phyloP scores from a whole-genome alignment of 495 filamentous ascomycete species.

The Hypoxylon intermedium region DNA sequence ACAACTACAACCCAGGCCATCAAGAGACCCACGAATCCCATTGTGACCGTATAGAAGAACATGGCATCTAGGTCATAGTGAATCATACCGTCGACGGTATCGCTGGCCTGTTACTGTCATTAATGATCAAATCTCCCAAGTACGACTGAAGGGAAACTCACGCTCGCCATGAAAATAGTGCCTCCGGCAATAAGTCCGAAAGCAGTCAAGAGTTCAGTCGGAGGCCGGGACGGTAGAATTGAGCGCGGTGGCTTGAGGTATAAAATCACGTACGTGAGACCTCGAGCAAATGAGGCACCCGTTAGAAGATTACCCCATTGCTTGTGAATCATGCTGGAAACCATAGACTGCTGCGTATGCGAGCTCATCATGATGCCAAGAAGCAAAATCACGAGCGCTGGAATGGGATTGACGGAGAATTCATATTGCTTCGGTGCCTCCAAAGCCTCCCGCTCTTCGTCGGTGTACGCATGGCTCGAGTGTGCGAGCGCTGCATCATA shows the following conservation, averaged over 20 bases:
- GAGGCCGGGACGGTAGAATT: slow-evolving; percentile 85
- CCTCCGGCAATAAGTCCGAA: slow-evolving; percentile 91
- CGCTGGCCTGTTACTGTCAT: slow-evolving; percentile 59
- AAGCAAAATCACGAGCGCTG: slow-evolving; percentile 82
- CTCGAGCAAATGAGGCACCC: slow-evolving; percentile 78
- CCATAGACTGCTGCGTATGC: slow-evolving; percentile 84
- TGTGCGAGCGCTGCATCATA: slow-evolving; percentile 46
- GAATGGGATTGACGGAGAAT: slow-evolving; percentile 88
- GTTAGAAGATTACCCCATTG: slow-evolving; percentile 92
- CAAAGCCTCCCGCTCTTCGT: slow-evolving; percentile 59
- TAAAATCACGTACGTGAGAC: slow-evolving; percentile 77
- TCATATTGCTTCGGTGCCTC: slow-evolving; percentile 69
- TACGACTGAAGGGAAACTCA: slow-evolving; percentile 53
- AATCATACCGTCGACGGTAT: slow-evolving; percentile 80
- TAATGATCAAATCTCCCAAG: slow-evolving; percentile 11
- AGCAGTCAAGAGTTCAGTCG: slow-evolving; percentile 81
- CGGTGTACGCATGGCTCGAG: slow-evolving; percentile 44
- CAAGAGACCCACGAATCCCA: slow-evolving; percentile 81
- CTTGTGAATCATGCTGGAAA: slow-evolving; percentile 91
- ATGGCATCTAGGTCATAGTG: slow-evolving; percentile 76
- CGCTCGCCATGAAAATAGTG: slow-evolving; percentile 91
- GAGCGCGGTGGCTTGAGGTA: slow-evolving; percentile 86
- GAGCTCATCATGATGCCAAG: slow-evolving; percentile 94
- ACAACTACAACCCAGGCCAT: slow-evolving; percentile 84
- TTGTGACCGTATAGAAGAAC: slow-evolving; percentile 90